Evolutionary conservation across 768 basidiomycete genomes (phyloP).

Genomic region (Pleurotus giganteus): DNA sequence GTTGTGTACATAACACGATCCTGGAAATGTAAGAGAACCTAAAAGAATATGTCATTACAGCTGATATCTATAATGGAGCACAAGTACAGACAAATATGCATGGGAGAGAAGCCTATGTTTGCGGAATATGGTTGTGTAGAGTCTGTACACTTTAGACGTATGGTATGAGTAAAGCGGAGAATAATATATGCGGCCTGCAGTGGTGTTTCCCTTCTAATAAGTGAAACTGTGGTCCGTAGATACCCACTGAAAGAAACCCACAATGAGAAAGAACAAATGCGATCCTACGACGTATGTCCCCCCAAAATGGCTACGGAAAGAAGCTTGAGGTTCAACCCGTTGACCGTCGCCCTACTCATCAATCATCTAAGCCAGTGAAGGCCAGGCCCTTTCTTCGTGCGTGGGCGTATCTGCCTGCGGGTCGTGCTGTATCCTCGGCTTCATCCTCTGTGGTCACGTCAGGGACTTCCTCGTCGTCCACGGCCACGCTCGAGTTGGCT

Average conservation of each 20-base stretch:
- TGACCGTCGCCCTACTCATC: constrained; percentile 12
- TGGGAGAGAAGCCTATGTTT: background rate
- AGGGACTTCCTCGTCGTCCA: constrained; percentile 48
- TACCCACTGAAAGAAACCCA: background rate
- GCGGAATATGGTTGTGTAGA: background rate
- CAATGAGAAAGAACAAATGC: background rate
- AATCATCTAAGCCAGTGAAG: constrained; percentile 40
- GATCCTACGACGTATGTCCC: background rate
- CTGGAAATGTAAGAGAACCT: background rate
- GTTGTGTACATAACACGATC: constrained; percentile 1
- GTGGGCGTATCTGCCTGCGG: constrained; percentile 71
- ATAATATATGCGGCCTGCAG: background rate
- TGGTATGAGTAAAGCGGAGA: constrained; percentile 3
- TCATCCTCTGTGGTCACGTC: constrained; percentile 73
- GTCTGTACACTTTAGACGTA: no score
- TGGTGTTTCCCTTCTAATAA: background rate
- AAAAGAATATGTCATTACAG: background rate
- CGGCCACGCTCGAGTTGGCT: constrained; percentile 25
- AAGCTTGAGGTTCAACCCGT: background rate
- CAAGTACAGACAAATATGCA: background rate
- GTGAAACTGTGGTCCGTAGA: background rate
- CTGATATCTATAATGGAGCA: constrained; percentile 5
- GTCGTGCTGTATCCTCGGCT: constrained; percentile 59
- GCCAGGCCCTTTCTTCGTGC: constrained; percentile 46
- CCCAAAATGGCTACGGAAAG: background rate